phyloP scores from a whole-genome alignment of 2,329 filamentous ascomycete species.

The Spiromastix sp. region DNA sequence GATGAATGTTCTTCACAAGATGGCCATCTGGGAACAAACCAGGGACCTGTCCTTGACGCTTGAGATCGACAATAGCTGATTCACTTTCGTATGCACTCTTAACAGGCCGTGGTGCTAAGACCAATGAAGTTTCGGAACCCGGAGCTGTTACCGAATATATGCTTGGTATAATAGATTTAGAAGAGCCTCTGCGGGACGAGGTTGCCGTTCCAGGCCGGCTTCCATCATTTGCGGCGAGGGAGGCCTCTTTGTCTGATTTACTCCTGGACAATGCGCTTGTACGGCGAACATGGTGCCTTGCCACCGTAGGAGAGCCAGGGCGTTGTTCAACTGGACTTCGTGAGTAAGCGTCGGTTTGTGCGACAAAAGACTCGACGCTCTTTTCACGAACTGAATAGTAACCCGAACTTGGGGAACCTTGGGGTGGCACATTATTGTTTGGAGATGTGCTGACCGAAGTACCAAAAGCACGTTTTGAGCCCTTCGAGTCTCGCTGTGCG shows the following conservation, averaged over 20 bases:
- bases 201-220: conserved; percentile 14
- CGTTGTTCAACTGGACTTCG: conserved; percentile 24
- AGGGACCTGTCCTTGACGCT: conserved; percentile 33
- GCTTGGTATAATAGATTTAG: conserved; percentile 32
- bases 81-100: conserved; percentile 37
- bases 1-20: conserved; percentile 35
- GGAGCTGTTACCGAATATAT: conserved; percentile 36
- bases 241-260: conserved; percentile 31
- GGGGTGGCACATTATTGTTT: conserved; percentile 11
- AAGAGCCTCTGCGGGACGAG: conserved; percentile 17
- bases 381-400: conserved; percentile 29
- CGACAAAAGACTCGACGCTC: conserved; percentile 29
- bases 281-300: conserved; percentile 31
- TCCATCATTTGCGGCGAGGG: conserved; percentile 21
- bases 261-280: conserved; percentile 33
- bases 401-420: conserved; percentile 15
- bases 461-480: neutral
- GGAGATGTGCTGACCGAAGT: conserved; percentile 14
- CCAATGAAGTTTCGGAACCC: conserved; percentile 34
- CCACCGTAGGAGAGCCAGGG: conserved; percentile 28
- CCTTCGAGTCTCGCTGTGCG: neutral
- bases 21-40: conserved; percentile 37
- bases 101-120: conserved; percentile 31
- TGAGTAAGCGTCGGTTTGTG: conserved; percentile 34
- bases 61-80: conserved; percentile 32